Evolutionary conservation across 2,329 filamentous ascomycete species (phyloP), one percentile per base, ranked within the genome.

Genomic region (Fusarium aywerte): DNA sequence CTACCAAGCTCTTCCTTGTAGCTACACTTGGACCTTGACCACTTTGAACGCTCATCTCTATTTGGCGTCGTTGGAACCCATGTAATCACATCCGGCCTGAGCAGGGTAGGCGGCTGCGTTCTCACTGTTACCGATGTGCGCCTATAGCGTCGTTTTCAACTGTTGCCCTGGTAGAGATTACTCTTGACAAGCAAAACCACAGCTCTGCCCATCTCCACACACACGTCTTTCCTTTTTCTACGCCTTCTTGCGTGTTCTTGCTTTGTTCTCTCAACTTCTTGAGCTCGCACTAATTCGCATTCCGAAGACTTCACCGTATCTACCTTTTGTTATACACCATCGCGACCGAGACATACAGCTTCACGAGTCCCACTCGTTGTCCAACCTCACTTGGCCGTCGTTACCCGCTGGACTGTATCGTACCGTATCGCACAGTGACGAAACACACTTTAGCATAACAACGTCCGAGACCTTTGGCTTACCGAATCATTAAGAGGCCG

Each of bases 331-430:
- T 56, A 49, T 67, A 60, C 63, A 66, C 62, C 44, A 39, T 65
- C 58, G 68, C 70, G 63, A 69, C 73, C 71, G 70, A 76, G 73
- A 76, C 74, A 75, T 73, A 75, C 71, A 70, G 67, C 66, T 55
- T 36, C 51, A 73, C 58, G 62, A 67, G 51, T 56, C 54, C 62
- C 66, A 59, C 59, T 58, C 45, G 35, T 58, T 60, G 69, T 73
- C 63, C 62, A 70, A 73, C 70, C 61, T 69, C 62, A 63, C 33
- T 65, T 60, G 36, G 23, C 59, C 68, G 67, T 65, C 60, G 56
- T 65, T 64, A 72, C 51, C 68, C 70, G 60, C 48, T 54, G 61
- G 59, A 48, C 58, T 42, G 54, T 56, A 67, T 65, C 51, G 53
- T 60, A 53, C 42, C 52, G 56, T 49, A 58, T 61, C 57, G 58